Conservation (phyloP, 1,284 basidiomycete species). For the Ustilago bromivora region DNA sequence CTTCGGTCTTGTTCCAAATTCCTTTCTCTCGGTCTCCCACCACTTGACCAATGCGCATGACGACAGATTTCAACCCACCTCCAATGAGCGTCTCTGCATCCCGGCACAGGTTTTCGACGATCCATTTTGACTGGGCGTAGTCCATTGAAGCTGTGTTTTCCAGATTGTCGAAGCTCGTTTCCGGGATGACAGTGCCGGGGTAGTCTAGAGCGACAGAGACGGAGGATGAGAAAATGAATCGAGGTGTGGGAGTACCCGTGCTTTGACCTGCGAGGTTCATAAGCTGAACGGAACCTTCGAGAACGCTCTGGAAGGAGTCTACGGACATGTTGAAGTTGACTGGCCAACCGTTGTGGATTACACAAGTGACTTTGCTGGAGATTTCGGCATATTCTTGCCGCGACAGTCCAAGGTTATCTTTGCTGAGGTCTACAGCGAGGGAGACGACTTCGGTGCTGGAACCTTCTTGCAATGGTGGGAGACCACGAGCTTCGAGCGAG, state of each 20-base stretch:
- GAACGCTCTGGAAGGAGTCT: conserved; percentile 38
- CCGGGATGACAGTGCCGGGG: conserved; percentile 67
- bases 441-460: conserved; percentile 15
- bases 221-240: conserved; percentile 76
- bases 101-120: conserved; percentile 75
- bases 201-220: conserved; percentile 72
- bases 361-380: conserved; percentile 23
- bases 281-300: conserved; percentile 74
- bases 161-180: conserved; percentile 71
- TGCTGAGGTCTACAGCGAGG: conserved; percentile 28
- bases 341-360: conserved; percentile 57
- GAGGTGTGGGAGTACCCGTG: conserved; percentile 69
- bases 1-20: conserved; percentile 77
- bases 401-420: conserved; percentile 27
- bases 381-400: conserved; percentile 24
- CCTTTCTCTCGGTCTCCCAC: conserved; percentile 74
- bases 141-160: conserved; percentile 72
- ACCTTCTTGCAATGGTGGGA: conserved; percentile 1
- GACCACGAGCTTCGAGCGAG: conserved; percentile 29
- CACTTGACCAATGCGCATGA: conserved; percentile 72
- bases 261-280: conserved; percentile 74
- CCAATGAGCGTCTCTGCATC: conserved; percentile 66
- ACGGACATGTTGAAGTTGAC: conserved; percentile 58
- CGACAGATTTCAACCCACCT: conserved; percentile 35
- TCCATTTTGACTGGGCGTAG: conserved; percentile 76